A percentile compares a stretch with the other conserved stretches of the same genome.
These are phyloP conservation scores for Neonectria hederae DNA, from an alignment of 2,329 filamentous ascomycete genomes.

Conservation along the genomic window DNA sequence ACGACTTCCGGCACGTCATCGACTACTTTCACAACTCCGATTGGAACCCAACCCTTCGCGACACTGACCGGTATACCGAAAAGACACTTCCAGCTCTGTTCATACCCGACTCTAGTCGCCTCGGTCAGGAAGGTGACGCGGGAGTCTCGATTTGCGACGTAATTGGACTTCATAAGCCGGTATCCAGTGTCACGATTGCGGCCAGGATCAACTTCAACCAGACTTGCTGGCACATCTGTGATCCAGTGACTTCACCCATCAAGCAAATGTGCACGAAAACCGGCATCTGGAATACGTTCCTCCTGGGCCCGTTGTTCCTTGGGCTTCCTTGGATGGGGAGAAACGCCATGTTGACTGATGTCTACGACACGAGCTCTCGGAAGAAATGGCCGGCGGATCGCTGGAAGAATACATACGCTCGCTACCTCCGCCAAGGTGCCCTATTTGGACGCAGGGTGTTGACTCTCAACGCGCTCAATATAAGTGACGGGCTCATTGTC, in stretches of 20 bases:
- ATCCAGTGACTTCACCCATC: neutral
- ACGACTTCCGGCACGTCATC: conserved; percentile 1
- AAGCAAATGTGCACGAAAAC: neutral
- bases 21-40: conserved; percentile 5
- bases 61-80: neutral
- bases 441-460: neutral
- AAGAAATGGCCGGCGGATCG: neutral
- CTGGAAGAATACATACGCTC: neutral
- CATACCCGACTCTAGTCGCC: neutral
- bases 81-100: neutral
- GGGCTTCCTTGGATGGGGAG: conserved; percentile 6
- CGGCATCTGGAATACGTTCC: neutral
- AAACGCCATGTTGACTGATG: conserved; percentile 1
- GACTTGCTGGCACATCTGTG: conserved; percentile 2
- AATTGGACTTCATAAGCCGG: neutral
- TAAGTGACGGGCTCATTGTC: neutral
- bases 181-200: neutral
- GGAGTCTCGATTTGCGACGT: neutral
- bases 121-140: neutral
- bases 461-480: neutral
- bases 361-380: neutral
- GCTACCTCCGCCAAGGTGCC: neutral
- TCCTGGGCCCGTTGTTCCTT: neutral
- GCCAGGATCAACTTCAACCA: conserved; percentile 1
- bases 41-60: conserved; percentile 2